Evolutionary conservation across 1,284 basidiomycete species (phyloP).

Genomic region (Ustilago shanxiensis): DNA sequence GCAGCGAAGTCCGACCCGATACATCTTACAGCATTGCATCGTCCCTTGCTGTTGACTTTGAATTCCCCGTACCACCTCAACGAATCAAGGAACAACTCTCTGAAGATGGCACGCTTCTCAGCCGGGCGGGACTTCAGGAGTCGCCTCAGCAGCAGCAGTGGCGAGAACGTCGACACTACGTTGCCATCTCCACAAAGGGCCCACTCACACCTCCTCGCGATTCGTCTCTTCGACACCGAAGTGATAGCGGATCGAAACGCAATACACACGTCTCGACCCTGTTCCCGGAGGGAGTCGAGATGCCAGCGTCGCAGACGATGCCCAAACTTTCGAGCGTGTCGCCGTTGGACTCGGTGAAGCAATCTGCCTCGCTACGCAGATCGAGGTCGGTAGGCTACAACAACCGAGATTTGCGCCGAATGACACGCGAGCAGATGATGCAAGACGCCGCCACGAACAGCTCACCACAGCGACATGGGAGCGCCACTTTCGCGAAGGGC

Average conservation of each 20-base stretch:
- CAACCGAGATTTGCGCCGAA: conserved; percentile 13
- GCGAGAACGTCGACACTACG: conserved; percentile 25
- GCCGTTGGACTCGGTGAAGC: conserved; percentile 20
- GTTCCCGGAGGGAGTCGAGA: conserved; percentile 2
- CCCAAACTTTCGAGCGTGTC: conserved; percentile 20
- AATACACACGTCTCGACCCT: not conserved
- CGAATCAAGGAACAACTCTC: conserved; percentile 45
- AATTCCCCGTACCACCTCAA: conserved; percentile 50
- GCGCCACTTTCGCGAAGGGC: not conserved
- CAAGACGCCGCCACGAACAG: conserved; percentile 16
- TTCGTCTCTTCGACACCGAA: conserved; percentile 25
- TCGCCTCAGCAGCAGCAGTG: conserved; percentile 22
- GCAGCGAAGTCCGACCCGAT: conserved; percentile 21
- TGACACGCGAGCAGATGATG: conserved; percentile 27
- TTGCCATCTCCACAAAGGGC: not conserved
- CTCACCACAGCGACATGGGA: not conserved
- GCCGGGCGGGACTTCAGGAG: conserved; percentile 35
- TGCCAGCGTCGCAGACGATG: conserved; percentile 19
- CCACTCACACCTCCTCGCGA: conserved; percentile 22
- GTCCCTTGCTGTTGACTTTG: conserved; percentile 45
- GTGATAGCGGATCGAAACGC: conserved; percentile 1
- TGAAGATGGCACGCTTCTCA: conserved; percentile 50
- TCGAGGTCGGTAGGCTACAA: conserved; percentile 29
- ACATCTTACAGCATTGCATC: conserved; percentile 44
- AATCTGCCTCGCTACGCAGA: conserved; percentile 13